Base-by-base conservation (phyloP, 495 filamentous ascomycete species). In the Talaromyces ruber region DNA sequence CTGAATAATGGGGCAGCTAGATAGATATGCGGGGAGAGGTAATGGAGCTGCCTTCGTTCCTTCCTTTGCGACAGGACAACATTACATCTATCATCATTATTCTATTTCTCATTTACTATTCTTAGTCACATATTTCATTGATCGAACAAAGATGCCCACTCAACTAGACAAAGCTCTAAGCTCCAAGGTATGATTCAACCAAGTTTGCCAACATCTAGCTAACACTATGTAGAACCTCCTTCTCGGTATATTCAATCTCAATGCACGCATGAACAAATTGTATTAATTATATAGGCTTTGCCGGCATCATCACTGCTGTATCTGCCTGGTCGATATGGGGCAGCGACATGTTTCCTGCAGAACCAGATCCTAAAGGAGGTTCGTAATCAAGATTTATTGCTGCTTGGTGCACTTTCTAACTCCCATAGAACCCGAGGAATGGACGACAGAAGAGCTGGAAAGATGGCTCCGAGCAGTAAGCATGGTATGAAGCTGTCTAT, bases 301-400 rank as follows among this genome's bases (percentile, higher is more conserved):
- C 88, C 16, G 91, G 90, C 24, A 84, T 96, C 64, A 86, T 97
- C 47, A 88, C 90, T 3, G 91, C 89, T 3, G 92, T 88, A 6
- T 87, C 92, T 6, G 88, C 82, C 18, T 96, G 87, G 86, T 81
- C 87, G 2, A 95, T 96, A 63, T 91, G 88, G 87, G 88, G 89
- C 58, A 81, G 83, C 26, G 90, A 91, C 62, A 81, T 96, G 64
- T 92, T 96, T 64, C 91, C 91, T 1, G 66, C 77, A 0, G 73
- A 85, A 58, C 64, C 73, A 26, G 92, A 95, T 71, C 92, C 92
- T n/a, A 87, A 74, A 58, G 92, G 92, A 68, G 81, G 87, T 86
- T 73, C 28, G 0, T 34, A 11, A 5, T 2, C 24, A 25, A 22
- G 24, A 39, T 16, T 4, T 39, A 52, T 52, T 24, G 47, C 21